These are phyloP conservation scores for Chenopodium quinoa DNA, from an alignment of 148 eudicot species.

Conservation along the genomic window DNA sequence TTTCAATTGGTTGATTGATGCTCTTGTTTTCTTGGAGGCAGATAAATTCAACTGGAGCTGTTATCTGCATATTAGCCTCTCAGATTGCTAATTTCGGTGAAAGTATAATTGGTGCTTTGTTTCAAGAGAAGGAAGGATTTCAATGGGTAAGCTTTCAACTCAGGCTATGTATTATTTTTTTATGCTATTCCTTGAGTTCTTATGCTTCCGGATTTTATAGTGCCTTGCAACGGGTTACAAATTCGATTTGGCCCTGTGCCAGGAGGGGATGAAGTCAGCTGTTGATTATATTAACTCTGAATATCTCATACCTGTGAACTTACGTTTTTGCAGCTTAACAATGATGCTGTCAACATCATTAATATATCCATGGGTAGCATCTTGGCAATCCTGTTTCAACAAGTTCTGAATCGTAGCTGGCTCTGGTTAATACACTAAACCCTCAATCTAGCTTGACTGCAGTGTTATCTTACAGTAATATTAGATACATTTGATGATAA, in stretches of 20 bases:
- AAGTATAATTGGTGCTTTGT: constrained; percentile 81
- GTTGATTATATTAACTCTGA: neutral
- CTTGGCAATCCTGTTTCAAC: constrained; percentile 69
- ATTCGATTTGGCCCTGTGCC: neutral
- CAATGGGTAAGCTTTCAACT: constrained; percentile 63
- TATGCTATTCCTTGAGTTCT: neutral
- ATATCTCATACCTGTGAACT: neutral
- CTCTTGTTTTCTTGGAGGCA: constrained; percentile 28
- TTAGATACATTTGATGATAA: too few species aligned
- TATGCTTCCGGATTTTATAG: neutral
- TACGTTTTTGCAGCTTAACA: constrained; percentile 64
- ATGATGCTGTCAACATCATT: constrained; percentile 79
- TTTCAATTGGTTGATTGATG: constrained; percentile 1
- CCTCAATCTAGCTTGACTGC: neutral
- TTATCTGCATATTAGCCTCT: constrained; percentile 75
- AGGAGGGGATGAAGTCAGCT: too few species aligned
- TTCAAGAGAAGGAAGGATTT: constrained; percentile 87
- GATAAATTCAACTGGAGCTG: constrained; percentile 60
- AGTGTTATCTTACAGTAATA: neutral
- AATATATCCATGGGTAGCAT: constrained; percentile 84
- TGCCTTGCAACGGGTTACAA: neutral
- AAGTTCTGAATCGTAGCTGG: constrained; percentile 43
- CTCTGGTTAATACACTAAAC: constrained; percentile 20
- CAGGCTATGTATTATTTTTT: neutral
- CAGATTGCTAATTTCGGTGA: constrained; percentile 91